Conservation (phyloP, 2,329 filamentous ascomycete species). For the Orbilia quercus region DNA sequence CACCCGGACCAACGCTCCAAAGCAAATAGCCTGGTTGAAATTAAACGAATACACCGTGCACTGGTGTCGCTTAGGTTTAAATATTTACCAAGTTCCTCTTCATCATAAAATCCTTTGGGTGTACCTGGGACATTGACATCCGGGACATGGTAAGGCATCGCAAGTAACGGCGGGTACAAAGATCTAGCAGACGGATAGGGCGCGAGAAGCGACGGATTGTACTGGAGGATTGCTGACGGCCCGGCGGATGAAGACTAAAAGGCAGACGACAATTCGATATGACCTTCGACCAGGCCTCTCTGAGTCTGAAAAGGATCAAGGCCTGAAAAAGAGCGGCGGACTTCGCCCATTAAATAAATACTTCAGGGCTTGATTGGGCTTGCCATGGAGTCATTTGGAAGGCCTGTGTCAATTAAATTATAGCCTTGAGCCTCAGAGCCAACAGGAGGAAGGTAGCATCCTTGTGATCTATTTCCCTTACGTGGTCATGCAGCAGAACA, state of each 20-base stretch:
- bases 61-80: no score
- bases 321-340: slow-evolving; percentile 11
- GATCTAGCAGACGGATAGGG: background rate
- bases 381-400: background rate
- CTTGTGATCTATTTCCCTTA: slow-evolving; percentile 14
- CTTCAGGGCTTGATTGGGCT: background rate
- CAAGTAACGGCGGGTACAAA: background rate
- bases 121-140: slow-evolving; percentile 1
- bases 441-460: background rate
- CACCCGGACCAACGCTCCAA: background rate
- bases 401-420: background rate
- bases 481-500: slow-evolving; percentile 14
- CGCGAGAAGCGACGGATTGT: no score
- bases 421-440: background rate
- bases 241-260: background rate
- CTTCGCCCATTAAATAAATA: slow-evolving; percentile 9
- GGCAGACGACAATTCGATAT: slow-evolving; percentile 7
- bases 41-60: no score
- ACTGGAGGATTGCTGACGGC: background rate
- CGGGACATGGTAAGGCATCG: slow-evolving; percentile 14
- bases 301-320: slow-evolving; percentile 10
- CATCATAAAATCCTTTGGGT: background rate
- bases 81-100: background rate
- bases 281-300: slow-evolving; percentile 9
- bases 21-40: no score